These are phyloP conservation scores for Phytophthora sp. DNA, from an alignment of 352 stramenopile species.

Conservation along the genomic window DNA sequence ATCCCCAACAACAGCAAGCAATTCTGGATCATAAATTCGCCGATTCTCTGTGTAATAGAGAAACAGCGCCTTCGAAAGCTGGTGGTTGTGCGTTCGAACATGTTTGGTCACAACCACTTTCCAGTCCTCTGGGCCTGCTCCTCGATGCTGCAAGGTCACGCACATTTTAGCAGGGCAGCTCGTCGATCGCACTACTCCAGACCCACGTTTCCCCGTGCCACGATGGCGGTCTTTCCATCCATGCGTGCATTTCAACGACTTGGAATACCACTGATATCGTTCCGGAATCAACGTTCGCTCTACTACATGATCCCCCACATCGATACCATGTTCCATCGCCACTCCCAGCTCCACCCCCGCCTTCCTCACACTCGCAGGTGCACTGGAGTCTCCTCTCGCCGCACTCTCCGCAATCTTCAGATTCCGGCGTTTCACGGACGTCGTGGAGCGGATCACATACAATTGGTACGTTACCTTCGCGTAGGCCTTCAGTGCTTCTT, in stretches of 20 bases:
- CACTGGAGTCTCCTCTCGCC: constrained; percentile 20
- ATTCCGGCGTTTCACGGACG: constrained; percentile 74
- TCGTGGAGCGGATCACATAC: constrained; percentile 82
- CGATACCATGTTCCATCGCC: neutral
- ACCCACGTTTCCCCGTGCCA: constrained; percentile 68
- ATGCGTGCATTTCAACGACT: constrained; percentile 84
- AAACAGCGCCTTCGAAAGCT: constrained; percentile 74
- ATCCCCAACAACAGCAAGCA: constrained; percentile 46
- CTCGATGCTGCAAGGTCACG: constrained; percentile 68
- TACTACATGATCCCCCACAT: neutral
- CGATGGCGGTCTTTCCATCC: constrained; percentile 78
- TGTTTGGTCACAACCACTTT: constrained; percentile 82
- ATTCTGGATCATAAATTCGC: constrained; percentile 76
- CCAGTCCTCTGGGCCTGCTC: constrained; percentile 47
- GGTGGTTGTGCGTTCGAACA: constrained; percentile 74
- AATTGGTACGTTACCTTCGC: constrained; percentile 68
- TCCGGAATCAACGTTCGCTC: constrained; percentile 64
- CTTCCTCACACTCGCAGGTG: constrained; percentile 2
- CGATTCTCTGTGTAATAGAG: constrained; percentile 82
- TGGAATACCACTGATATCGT: constrained; percentile 79
- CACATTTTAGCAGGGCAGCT: constrained; percentile 83
- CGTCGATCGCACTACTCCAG: constrained; percentile 65
- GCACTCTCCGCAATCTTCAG: constrained; percentile 63
- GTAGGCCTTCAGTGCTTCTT: constrained; percentile 65
- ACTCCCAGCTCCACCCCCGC: constrained; percentile 4